phyloP scores from a whole-genome alignment of 352 stramenopile species.

The Phytophthora uliginosa region DNA sequence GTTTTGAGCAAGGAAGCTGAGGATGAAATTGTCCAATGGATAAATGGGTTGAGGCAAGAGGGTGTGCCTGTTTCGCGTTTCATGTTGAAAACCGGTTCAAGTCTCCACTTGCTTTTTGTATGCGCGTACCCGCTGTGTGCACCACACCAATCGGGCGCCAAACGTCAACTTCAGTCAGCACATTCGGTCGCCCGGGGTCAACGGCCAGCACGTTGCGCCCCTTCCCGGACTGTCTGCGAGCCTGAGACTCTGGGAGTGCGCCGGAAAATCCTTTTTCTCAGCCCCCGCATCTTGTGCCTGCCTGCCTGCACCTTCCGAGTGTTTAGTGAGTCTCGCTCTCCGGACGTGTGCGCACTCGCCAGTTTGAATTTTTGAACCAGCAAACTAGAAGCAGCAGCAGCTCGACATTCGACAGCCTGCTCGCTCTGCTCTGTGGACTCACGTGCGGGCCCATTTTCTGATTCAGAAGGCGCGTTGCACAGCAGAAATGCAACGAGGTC shows the following conservation, averaged over 20 bases:
- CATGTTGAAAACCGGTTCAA: too few relatives aligned
- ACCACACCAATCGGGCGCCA: neutral
- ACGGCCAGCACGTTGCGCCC: neutral
- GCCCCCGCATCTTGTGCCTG: neutral
- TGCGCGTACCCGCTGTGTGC: neutral
- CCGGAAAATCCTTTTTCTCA: neutral
- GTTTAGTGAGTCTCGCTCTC: neutral
- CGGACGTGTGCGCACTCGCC: too few relatives aligned
- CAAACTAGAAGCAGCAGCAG: neutral
- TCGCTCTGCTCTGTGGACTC: neutral
- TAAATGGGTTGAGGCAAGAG: too few relatives aligned
- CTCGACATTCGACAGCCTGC: neutral
- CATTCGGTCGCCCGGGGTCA: neutral
- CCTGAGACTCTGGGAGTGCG: neutral
- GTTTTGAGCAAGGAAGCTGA: too few relatives aligned
- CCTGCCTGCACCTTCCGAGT: neutral
- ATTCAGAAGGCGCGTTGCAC: conserved; percentile 16
- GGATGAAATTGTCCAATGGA: too few relatives aligned
- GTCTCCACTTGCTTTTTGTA: neutral
- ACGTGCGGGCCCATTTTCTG: conserved; percentile 6
- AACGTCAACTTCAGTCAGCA: conserved; percentile 2
- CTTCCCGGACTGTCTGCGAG: neutral
- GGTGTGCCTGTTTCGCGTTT: too few relatives aligned
- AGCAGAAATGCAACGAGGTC: conserved; percentile 36
- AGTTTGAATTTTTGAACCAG: neutral